Percentiles rank a stretch among this genome's conserved stretches.
Evolutionary conservation across 192 early-diverging fungal genomes (phyloP).

Genomic region (Coemansia sp.): DNA sequence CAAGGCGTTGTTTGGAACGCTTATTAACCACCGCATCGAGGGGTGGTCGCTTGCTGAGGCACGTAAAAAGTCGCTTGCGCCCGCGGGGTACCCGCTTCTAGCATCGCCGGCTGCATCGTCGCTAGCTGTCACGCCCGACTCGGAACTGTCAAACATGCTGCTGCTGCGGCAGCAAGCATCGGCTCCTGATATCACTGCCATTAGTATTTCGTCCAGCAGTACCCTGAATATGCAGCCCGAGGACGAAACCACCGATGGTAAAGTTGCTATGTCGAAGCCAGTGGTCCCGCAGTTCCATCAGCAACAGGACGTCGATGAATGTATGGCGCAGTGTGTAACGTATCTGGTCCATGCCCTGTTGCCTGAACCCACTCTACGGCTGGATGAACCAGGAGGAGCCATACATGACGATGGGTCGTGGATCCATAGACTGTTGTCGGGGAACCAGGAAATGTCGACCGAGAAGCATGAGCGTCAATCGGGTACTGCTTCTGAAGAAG

Average conservation of each 20-base stretch:
- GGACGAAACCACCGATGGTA: background rate
- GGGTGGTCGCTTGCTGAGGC: constrained; percentile 29
- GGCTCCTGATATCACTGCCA: background rate
- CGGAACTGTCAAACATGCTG: constrained; percentile 64
- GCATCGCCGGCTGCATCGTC: constrained; percentile 1
- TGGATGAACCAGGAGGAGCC: constrained; percentile 2
- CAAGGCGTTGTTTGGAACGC: constrained; percentile 54
- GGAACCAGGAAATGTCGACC: constrained; percentile 24
- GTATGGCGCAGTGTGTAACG: constrained; percentile 68
- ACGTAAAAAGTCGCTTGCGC: constrained; percentile 19
- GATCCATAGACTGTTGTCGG: constrained; percentile 40
- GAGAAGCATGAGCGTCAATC: background rate
- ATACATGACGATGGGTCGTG: constrained; percentile 28
- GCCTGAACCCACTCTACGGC: constrained; percentile 15
- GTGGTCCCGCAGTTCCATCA: constrained; percentile 19
- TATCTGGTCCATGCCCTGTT: constrained; percentile 63
- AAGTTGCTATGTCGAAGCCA: background rate
- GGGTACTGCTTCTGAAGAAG: too few species aligned
- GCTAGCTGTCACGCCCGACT: constrained; percentile 56
- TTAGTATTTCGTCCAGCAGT: background rate
- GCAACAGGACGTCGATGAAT: constrained; percentile 79
- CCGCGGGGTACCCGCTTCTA: constrained; percentile 40
- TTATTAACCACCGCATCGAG: constrained; percentile 33
- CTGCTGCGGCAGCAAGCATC: constrained; percentile 35
- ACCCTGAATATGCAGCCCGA: background rate